A percentile compares a stretch with the other conserved stretches of the same genome.
Conservation (phyloP, 2,329 filamentous ascomycete species). For the Madurella fahalii region DNA sequence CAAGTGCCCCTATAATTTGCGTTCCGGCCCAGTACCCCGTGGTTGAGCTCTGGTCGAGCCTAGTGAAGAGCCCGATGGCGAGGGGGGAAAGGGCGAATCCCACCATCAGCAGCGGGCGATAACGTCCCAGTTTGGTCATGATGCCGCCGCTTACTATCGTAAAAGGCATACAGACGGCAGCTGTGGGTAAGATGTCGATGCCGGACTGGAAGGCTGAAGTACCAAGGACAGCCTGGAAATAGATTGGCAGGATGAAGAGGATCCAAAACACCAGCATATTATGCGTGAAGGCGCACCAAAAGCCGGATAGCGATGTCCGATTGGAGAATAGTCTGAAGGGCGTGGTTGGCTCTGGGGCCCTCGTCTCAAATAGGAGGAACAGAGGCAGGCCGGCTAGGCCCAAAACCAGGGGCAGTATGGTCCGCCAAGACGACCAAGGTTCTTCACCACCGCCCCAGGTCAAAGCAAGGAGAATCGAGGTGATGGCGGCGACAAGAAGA, state of each 20-base stretch:
- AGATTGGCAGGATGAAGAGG: slow-evolving; percentile 38
- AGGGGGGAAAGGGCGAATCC: neutral
- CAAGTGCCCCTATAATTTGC: too few relatives aligned
- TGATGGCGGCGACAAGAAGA: slow-evolving; percentile 35
- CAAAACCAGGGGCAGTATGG: slow-evolving; percentile 35
- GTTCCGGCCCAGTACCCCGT: too few relatives aligned
- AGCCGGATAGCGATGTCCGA: slow-evolving; percentile 32
- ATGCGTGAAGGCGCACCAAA: slow-evolving; percentile 34
- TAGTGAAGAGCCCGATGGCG: slow-evolving; percentile 1
- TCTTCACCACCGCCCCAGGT: slow-evolving; percentile 12
- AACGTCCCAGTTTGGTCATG: neutral
- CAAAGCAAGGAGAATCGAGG: slow-evolving; percentile 32
- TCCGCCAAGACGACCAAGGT: slow-evolving; percentile 12
- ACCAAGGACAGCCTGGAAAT: slow-evolving; percentile 38
- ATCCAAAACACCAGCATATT: slow-evolving; percentile 33
- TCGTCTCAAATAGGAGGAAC: slow-evolving; percentile 1
- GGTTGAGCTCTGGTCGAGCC: slow-evolving; percentile 18
- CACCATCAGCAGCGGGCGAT: neutral
- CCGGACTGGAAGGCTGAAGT: slow-evolving; percentile 24
- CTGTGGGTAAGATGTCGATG: neutral
- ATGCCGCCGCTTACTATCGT: neutral
- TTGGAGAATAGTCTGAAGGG: slow-evolving; percentile 42
- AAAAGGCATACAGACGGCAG: neutral
- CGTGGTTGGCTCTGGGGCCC: slow-evolving; percentile 32
- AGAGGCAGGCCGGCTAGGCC: slow-evolving; percentile 33